Conservation (phyloP, 768 basidiomycete genomes). For the Tricholoma terreum region DNA sequence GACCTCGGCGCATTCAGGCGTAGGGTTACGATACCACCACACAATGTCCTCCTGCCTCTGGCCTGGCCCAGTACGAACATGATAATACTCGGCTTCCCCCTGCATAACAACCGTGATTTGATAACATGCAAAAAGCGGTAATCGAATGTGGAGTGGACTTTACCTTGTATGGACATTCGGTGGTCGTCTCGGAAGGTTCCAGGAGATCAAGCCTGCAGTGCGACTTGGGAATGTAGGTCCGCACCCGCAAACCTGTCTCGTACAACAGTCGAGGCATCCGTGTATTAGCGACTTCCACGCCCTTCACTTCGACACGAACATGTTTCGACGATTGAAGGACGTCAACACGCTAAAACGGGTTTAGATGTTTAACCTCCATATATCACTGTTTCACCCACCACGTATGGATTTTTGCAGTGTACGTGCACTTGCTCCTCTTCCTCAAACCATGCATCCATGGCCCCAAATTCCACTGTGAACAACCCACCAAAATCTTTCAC, state of each 20-base stretch:
- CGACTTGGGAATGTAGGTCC: constrained; percentile 60
- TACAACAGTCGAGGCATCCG: constrained; percentile 50
- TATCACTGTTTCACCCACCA: constrained; percentile 35
- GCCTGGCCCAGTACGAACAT: constrained; percentile 44
- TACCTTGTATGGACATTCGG: constrained; percentile 67
- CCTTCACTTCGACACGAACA: constrained; percentile 56
- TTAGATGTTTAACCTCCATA: background rate
- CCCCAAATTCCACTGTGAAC: constrained; percentile 45
- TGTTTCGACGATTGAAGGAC: constrained; percentile 58
- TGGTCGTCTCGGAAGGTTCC: constrained; percentile 41
- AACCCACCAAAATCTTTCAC: constrained; percentile 40
- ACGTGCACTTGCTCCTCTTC: constrained; percentile 61
- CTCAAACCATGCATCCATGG: constrained; percentile 65
- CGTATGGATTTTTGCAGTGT: constrained; percentile 69
- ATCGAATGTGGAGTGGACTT: constrained; percentile 7
- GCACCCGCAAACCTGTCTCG: constrained; percentile 54
- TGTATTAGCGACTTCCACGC: constrained; percentile 62
- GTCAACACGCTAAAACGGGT: constrained; percentile 52
- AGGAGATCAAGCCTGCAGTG: constrained; percentile 53
- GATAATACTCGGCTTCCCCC: constrained; percentile 61
- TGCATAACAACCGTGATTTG: too few species aligned
- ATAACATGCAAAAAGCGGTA: too few species aligned
- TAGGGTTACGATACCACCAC: constrained; percentile 63
- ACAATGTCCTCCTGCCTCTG: constrained; percentile 46
- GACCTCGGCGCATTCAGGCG: constrained; percentile 47